phyloP scores from a whole-genome alignment of 805 yeast genomes.

The Candida ortonii region DNA sequence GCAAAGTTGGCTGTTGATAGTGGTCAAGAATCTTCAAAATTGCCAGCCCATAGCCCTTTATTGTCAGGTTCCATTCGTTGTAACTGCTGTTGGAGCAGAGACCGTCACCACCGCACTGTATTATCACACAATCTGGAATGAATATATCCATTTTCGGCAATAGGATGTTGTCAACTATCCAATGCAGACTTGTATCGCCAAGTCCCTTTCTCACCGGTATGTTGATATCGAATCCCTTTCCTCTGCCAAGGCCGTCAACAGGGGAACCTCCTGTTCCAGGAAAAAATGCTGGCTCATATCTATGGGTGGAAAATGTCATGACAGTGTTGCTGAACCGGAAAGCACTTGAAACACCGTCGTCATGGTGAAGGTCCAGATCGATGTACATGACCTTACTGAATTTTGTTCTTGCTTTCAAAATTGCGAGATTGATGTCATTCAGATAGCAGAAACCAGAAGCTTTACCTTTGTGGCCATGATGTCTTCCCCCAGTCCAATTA shows the following conservation, averaged over 20 bases:
- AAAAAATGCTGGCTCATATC: conserved; percentile 63
- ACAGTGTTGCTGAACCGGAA: conserved; percentile 55
- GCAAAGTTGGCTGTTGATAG: conserved; percentile 36
- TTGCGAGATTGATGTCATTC: conserved; percentile 63
- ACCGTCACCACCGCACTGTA: conserved; percentile 78
- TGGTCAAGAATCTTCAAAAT: conserved; percentile 31
- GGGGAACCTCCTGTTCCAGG: conserved; percentile 63
- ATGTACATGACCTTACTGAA: conserved; percentile 53
- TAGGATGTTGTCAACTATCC: conserved; percentile 41
- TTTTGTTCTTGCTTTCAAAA: conserved; percentile 46
- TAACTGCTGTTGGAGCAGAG: conserved; percentile 55
- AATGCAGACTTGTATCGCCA: conserved; percentile 40
- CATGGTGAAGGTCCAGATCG: conserved; percentile 77
- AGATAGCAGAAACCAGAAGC: conserved; percentile 75
- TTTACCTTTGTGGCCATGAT: conserved; percentile 52
- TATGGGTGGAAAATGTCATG: conserved; percentile 60
- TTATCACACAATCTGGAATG: conserved; percentile 51
- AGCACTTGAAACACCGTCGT: conserved; percentile 74
- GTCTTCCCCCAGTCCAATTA: conserved; percentile 81
- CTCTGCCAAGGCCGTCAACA: conserved; percentile 38
- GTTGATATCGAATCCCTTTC: conserved; percentile 41
- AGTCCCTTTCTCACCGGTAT: conserved; percentile 59
- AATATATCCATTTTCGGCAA: conserved; percentile 39
- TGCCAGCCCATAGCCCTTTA: conserved; percentile 43
- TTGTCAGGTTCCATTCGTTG: conserved; percentile 67